Percentiles rank a stretch among this genome's conserved stretches.
Evolutionary conservation across 345 rosid species (phyloP).

Genomic region (Dovyalis caffra): DNA sequence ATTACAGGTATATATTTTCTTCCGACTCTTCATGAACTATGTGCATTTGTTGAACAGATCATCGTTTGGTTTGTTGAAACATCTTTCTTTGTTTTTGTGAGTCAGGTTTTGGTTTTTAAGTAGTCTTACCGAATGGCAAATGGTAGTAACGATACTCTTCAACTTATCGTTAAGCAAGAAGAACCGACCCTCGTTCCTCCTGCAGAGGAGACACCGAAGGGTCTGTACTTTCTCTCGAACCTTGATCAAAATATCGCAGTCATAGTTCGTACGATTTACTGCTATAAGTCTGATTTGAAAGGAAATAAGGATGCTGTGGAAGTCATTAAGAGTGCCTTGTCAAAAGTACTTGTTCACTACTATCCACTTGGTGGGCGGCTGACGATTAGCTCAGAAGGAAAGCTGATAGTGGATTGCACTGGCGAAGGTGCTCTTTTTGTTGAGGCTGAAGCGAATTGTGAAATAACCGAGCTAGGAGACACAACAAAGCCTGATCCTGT

Average conservation of each 20-base stretch:
- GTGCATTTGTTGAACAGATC: background rate
- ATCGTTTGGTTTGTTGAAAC: background rate
- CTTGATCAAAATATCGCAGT: conserved; percentile 92
- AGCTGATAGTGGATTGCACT: conserved; percentile 70
- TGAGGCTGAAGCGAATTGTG: conserved; percentile 71
- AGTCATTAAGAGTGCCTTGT: conserved; percentile 57
- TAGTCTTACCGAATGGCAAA: conserved; percentile 38
- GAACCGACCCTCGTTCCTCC: conserved; percentile 64
- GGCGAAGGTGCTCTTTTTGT: conserved; percentile 87
- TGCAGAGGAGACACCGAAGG: conserved; percentile 58
- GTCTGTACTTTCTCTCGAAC: conserved; percentile 68
- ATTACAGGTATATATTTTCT: conserved; percentile 7
- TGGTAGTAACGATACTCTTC: conserved; percentile 19
- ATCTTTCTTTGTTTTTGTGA: background rate
- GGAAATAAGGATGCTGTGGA: conserved; percentile 65
- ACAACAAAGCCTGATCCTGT: conserved; percentile 62
- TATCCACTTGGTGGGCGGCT: conserved; percentile 78
- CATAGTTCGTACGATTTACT: conserved; percentile 70
- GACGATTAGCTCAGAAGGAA: conserved; percentile 66
- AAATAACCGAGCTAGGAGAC: conserved; percentile 49
- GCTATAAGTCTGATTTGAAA: conserved; percentile 60
- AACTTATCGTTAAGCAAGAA: conserved; percentile 43
- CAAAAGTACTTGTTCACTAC: conserved; percentile 67
- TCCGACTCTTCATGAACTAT: background rate
- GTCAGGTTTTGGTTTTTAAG: conserved; percentile 22